Evolutionary conservation across 2,329 filamentous ascomycete genomes (phyloP).

Genomic region (Scytalidium sp.): DNA sequence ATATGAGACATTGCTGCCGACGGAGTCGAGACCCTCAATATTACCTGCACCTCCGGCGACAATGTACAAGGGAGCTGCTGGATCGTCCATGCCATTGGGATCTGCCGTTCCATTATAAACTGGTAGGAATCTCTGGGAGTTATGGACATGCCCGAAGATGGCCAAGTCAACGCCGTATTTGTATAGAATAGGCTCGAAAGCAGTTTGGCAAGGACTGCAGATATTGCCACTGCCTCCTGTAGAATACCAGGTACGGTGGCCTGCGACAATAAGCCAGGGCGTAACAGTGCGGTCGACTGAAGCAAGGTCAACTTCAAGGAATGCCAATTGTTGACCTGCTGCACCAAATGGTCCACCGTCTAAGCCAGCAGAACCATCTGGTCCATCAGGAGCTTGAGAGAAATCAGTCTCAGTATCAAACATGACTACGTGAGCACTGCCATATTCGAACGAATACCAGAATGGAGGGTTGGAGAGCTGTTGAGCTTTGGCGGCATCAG

Average conservation of each 20-base stretch:
- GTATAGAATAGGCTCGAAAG: slow-evolving; percentile 43
- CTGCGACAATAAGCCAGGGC: slow-evolving; percentile 22
- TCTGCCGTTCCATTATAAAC: slow-evolving; percentile 14
- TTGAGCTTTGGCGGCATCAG: slow-evolving; percentile 42
- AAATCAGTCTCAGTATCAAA: slow-evolving; percentile 59
- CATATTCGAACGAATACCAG: slow-evolving; percentile 60
- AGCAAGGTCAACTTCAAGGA: slow-evolving; percentile 34
- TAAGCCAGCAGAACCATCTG: too few relatives aligned
- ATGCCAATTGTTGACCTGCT: slow-evolving; percentile 40
- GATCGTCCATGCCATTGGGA: slow-evolving; percentile 15
- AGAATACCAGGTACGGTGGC: slow-evolving; percentile 23
- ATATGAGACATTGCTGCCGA: slow-evolving; percentile 39
- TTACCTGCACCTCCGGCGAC: slow-evolving; percentile 27
- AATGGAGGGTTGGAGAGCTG: slow-evolving; percentile 48
- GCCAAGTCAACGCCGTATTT: slow-evolving; percentile 45
- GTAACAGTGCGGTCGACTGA: slow-evolving; percentile 24
- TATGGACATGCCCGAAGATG: slow-evolving; percentile 42
- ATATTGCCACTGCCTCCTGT: slow-evolving; percentile 8
- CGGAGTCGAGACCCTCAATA: slow-evolving; percentile 29
- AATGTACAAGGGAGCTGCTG: slow-evolving; percentile 26
- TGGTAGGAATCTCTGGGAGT: slow-evolving; percentile 36
- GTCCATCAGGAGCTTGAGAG: slow-evolving; percentile 39
- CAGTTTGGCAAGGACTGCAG: slow-evolving; percentile 38
- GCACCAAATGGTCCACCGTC: slow-evolving; percentile 44
- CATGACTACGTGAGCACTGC: slow-evolving; percentile 52